These are phyloP conservation scores for Jacaranda mimosifolia DNA, from an alignment of 257 asterid genomes.

Conservation along the genomic window DNA sequence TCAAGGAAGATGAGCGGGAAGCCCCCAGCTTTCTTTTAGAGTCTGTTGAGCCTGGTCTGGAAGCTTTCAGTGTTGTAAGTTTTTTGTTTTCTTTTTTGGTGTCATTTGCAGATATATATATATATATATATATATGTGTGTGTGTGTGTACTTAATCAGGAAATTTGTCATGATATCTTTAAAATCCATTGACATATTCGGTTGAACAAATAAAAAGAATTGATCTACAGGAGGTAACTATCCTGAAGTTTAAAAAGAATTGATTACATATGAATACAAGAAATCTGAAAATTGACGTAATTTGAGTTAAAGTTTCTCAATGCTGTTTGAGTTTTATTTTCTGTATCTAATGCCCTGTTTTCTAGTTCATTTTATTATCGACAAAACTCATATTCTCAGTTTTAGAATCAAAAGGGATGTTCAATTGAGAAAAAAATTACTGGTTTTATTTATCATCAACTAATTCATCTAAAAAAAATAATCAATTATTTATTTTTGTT, in stretches of 20 bases:
- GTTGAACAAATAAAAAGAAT: too few relatives aligned
- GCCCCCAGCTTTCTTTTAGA: constrained; percentile 96
- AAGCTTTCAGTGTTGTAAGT: constrained; percentile 81
- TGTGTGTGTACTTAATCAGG: too few relatives aligned
- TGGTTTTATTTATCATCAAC: neutral
- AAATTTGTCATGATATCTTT: too few relatives aligned
- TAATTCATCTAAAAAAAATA: neutral
- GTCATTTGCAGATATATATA: constrained; percentile 20
- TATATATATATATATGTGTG: too few relatives aligned
- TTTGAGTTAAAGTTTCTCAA: neutral
- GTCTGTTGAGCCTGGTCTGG: constrained; percentile 86
- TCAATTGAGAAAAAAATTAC: neutral
- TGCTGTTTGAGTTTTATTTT: neutral
- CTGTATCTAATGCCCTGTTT: neutral
- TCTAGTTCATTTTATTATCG: neutral
- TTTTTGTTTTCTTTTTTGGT: constrained; percentile 22
- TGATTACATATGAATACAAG: too few relatives aligned
- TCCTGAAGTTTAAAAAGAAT: too few relatives aligned
- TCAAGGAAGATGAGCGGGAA: constrained; percentile 94
- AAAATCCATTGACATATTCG: neutral
- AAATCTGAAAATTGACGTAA: too few relatives aligned
- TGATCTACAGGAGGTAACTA: too few relatives aligned
- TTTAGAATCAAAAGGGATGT: neutral
- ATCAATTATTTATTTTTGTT: neutral
- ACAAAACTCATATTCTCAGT: neutral